Conservation (phyloP, 2,329 filamentous ascomycete genomes). For the Cladosporium sp. region DNA sequence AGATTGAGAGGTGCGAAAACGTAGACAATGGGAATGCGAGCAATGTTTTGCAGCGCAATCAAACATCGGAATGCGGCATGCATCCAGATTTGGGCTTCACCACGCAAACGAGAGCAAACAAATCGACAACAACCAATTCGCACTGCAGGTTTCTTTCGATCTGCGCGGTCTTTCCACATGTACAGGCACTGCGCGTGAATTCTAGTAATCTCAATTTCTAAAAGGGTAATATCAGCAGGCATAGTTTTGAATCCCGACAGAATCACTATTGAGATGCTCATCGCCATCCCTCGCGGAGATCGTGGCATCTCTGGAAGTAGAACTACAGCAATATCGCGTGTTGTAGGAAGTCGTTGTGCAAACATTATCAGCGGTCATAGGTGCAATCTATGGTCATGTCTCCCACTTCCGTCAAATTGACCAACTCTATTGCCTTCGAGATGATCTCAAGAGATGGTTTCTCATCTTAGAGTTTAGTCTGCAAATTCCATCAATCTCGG, state of each 20-base stretch:
- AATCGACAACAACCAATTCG: not conserved
- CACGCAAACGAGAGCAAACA: not conserved
- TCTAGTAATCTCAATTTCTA: not conserved
- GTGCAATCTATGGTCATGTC: too few relatives aligned
- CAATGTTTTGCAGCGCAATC: slow-evolving; percentile 9
- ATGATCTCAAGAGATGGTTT: too few relatives aligned
- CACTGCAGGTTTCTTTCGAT: not conserved
- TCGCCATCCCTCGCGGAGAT: not conserved
- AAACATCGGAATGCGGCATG: slow-evolving; percentile 17
- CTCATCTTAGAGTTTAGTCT: too few relatives aligned
- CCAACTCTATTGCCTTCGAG: too few relatives aligned
- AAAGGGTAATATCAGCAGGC: too few relatives aligned
- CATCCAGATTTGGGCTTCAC: not conserved
- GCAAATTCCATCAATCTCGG: too few relatives aligned
- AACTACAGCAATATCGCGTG: not conserved
- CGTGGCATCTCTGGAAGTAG: not conserved
- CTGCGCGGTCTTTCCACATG: not conserved
- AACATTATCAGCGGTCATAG: too few relatives aligned
- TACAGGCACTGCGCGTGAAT: not conserved
- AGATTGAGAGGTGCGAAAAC: not conserved
- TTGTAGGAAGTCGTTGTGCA: too few relatives aligned
- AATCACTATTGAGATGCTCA: too few relatives aligned
- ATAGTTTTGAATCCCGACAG: not conserved
- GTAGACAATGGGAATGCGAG: slow-evolving; percentile 6
- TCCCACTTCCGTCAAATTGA: too few relatives aligned